Percentiles rank a stretch among this genome's conserved stretches.
Conservation (phyloP, 345 rosid genomes). For the Eucalyptus sideroxylon region DNA sequence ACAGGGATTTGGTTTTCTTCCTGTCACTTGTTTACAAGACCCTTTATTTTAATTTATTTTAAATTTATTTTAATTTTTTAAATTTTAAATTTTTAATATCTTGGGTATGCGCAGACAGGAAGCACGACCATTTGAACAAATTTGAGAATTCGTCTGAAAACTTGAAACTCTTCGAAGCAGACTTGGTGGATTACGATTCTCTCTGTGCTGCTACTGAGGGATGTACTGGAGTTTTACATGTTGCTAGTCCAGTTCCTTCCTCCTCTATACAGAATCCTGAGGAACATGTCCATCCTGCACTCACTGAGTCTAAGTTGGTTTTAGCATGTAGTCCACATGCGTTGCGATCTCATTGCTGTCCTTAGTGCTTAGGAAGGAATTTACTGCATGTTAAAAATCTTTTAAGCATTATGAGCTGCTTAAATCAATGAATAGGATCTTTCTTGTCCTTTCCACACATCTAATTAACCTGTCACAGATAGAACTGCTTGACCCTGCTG, state of each 20-base stretch:
- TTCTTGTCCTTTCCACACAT: background rate
- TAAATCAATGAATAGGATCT: background rate
- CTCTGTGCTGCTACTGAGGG: slow-evolving; percentile 34
- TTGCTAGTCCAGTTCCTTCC: slow-evolving; percentile 53
- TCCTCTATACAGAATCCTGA: background rate
- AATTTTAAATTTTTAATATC: too few species aligned
- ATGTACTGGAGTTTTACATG: slow-evolving; percentile 60
- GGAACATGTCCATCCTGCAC: background rate
- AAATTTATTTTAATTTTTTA: too few species aligned
- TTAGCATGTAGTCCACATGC: background rate
- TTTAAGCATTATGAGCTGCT: background rate
- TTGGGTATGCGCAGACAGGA: slow-evolving; percentile 16
- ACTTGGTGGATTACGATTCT: slow-evolving; percentile 36
- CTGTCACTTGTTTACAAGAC: too few species aligned
- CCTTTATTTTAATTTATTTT: too few species aligned
- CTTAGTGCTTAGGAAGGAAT: background rate
- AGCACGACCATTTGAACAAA: slow-evolving; percentile 36
- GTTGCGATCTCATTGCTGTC: background rate
- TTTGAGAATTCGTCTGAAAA: slow-evolving; percentile 43
- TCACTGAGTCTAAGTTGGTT: background rate
- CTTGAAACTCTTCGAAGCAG: slow-evolving; percentile 58
- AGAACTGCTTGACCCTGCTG: slow-evolving; percentile 7
- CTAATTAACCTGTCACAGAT: background rate
- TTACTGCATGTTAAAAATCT: background rate
- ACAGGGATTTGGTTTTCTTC: too few species aligned